Conservation (phyloP, 305 asterid species). For the Coffea humblotiana region DNA sequence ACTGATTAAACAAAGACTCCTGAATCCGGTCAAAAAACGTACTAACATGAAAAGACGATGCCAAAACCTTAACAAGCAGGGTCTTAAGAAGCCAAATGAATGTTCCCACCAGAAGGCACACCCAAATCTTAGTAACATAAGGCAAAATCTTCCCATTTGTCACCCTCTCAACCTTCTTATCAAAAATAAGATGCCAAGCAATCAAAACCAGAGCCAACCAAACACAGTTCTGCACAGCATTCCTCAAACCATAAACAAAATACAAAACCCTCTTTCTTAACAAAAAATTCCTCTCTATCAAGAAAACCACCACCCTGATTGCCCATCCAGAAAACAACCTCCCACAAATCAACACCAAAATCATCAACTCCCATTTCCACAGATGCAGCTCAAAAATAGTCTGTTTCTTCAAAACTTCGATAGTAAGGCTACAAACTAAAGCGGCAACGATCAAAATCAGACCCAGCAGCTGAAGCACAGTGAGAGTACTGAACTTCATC, state of each 20-base stretch:
- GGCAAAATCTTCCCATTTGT: constrained; percentile 42
- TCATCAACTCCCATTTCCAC: constrained; percentile 83
- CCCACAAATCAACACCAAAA: constrained; percentile 73
- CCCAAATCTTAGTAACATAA: constrained; percentile 67
- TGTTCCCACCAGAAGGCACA: constrained; percentile 76
- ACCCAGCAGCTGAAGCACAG: constrained; percentile 57
- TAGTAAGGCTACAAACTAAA: constrained; percentile 53
- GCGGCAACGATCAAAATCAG: constrained; percentile 52
- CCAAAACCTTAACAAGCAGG: constrained; percentile 69
- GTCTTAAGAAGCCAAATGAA: constrained; percentile 80
- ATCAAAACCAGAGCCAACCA: constrained; percentile 75
- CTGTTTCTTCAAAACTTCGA: constrained; percentile 29
- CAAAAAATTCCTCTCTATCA: constrained; percentile 66
- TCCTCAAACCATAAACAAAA: constrained; percentile 80
- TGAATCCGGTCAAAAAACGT: constrained; percentile 87
- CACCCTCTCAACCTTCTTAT: constrained; percentile 50
- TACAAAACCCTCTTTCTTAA: constrained; percentile 75
- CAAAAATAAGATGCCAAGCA: constrained; percentile 79
- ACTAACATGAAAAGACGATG: constrained; percentile 83
- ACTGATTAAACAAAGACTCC: constrained; percentile 77
- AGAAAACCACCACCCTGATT: constrained; percentile 59
- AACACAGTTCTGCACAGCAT: constrained; percentile 70
- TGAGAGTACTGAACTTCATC: constrained; percentile 47
- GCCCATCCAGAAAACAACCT: constrained; percentile 82
- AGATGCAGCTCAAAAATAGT: constrained; percentile 36